Base-by-base conservation (phyloP, 805 yeast genomes). In the Yamadazyma ubonensis region DNA sequence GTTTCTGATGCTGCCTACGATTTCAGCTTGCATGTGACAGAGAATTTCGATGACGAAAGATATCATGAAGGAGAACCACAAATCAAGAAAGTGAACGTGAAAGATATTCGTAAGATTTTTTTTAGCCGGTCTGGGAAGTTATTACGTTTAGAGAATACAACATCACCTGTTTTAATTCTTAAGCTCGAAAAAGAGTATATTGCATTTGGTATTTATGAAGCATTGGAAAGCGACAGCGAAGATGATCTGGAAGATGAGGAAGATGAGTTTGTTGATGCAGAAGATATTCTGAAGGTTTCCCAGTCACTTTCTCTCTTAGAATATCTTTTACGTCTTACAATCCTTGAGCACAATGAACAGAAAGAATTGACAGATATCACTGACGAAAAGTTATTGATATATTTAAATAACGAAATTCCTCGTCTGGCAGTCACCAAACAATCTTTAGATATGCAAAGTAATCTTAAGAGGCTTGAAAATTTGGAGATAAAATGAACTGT, bases 41-140 rank as follows among this genome's bases (percentile, higher is more conserved):
- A 86, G 49, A 74, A 72, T 50, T 78, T 82, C 35, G 69, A 83
- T 49, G 95, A 85, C 58, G 86, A 75, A 0, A 61, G 91, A 39
- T 85, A 82, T 52, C 95, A 85, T 53, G 86, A 84, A 5, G 75
- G 63, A 3, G 75, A 65, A 11, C 73, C 76, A 0, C 57, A 59
- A 19, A 39, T 42, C 1, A 55, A 67, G 11, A 40, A 42, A 2
- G 51, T 73, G 34, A 65, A 71, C 29, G 52, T 81, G 3, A 53
- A 62, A 11, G 50, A 61, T 3, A 65, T 85, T 2, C 58, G 70
- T 3, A 67, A 78, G 41, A 56, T 83, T 33, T 85, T 81, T 48
- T 85, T 82, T 56, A 77, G 81, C 44, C 85, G 84, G 2, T 80
- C 87, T 4, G 91, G 90, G 0, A 72, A 72, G 39, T 57, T 85